A percentile compares a stretch with the other conserved stretches of the same genome.
These are phyloP conservation scores for Leptographium radiaticola DNA, from an alignment of 2,329 filamentous ascomycete species.

Conservation along the genomic window DNA sequence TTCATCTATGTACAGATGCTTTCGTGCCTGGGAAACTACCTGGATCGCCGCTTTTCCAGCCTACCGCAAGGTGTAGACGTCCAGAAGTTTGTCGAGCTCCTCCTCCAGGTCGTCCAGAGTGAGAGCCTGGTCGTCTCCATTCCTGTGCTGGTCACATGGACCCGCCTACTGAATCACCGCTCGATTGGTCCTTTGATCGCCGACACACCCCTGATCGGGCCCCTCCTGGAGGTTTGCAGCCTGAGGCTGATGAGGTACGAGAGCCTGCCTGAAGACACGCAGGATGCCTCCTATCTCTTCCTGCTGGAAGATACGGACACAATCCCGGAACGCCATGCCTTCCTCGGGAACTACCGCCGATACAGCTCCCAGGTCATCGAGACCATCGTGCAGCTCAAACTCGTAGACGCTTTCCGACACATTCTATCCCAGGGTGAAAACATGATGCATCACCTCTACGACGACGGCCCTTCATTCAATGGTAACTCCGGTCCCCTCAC, in stretches of 20 bases:
- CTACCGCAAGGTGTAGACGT: conserved; percentile 54
- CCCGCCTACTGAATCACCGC: conserved; percentile 61
- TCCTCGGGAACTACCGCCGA: conserved; percentile 86
- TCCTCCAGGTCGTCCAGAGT: conserved; percentile 68
- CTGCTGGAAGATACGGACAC: conserved; percentile 92
- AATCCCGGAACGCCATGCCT: conserved; percentile 82
- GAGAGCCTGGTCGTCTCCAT: conserved; percentile 88
- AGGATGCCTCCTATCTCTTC: conserved; percentile 68
- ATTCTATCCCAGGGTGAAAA: conserved; percentile 70
- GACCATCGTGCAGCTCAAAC: conserved; percentile 66
- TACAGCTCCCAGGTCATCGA: conserved; percentile 86
- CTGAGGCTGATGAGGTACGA: conserved; percentile 80
- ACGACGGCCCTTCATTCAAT: conserved; percentile 52
- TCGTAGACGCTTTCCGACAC: conserved; percentile 74
- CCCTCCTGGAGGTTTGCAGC: conserved; percentile 71
- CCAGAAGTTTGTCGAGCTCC: conserved; percentile 62
- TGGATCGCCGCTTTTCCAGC: conserved; percentile 61
- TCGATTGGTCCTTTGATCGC: conserved; percentile 52
- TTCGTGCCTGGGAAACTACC: conserved; percentile 70
- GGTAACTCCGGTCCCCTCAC: conserved; percentile 25
- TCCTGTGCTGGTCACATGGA: conserved; percentile 82
- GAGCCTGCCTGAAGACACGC: conserved; percentile 65
- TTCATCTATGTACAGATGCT: conserved; percentile 48
- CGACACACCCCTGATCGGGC: conserved; percentile 53
- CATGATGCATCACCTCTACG: conserved; percentile 63